Evolutionary conservation across 352 stramenopile genomes (phyloP), one percentile per base, ranked within the genome.

Genomic region (Pythium sukuiense): DNA sequence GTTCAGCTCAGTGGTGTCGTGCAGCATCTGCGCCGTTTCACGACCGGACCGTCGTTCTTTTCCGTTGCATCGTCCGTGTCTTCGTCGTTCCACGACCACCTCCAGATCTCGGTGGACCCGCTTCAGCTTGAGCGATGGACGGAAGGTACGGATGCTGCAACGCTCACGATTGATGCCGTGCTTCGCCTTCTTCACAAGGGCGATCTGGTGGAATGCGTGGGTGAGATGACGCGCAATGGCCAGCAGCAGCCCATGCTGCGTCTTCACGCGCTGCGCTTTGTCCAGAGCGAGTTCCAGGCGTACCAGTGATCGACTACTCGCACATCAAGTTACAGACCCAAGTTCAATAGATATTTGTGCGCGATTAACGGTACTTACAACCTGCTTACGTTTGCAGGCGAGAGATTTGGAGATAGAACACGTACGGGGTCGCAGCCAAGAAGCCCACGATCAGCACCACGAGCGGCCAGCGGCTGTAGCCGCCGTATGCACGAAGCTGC

Each of bases 401-500:
- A 29, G 55, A 55, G 41, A 73, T 62, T n/a, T 73, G 67, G n/a
- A 70, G 50, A 49, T 73, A 73, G 35, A 52, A 62, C 43, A 73
- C 67, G 58, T 61, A 63, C 7, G 61, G 61, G 6, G 69, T 64
- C 24, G 43, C 58, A n/a, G 33, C 35, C 7, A 55, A 6, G 29
- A 81, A 81, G 26, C 67, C 65, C 0, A 78, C 7, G 13, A 63
- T 43, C 9, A 83, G 67, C 26, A 68, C 52, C 13, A 65, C 24
- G 6, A 74, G 59, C 3, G 73, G 57, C 26, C 61, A 33, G 12
- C 49, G 53, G 45, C 63, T 83, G 77, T 79, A 83, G n/a, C 75
- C 75, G n/a, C 75, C 77, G 59, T 81, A 79, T 18, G 80, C 59
- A 20, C 77, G 77, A 6, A 76, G 61, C 63, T 83, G 77, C 68